Evolutionary conservation across 148 eudicot species (phyloP).

Genomic region (Dysphania ambrosioides): DNA sequence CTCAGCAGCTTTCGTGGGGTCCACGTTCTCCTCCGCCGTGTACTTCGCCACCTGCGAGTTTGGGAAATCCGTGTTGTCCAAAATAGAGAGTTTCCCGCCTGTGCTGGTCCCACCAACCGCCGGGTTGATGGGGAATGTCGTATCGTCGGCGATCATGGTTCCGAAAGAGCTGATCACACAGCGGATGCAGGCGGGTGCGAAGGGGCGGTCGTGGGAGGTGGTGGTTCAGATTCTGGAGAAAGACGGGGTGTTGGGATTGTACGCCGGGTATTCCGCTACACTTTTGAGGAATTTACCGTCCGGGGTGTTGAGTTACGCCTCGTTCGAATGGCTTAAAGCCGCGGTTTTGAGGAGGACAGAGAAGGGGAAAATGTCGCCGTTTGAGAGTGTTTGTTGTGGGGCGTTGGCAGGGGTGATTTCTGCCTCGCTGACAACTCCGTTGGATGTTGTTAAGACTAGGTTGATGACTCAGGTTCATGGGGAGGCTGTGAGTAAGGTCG

Average conservation of each 20-base stretch:
- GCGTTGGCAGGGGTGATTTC: conserved; percentile 94
- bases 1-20: conserved; percentile 85
- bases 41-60: conserved; percentile 95
- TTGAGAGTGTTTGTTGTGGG: conserved; percentile 82
- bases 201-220: conserved; percentile 90
- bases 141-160: conserved; percentile 92
- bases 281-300: conserved; percentile 87
- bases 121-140: conserved; percentile 87
- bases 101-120: conserved; percentile 78
- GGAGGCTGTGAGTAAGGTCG: conserved; percentile 47
- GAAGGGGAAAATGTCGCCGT: conserved; percentile 50
- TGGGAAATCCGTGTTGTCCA: conserved; percentile 70
- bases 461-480: conserved; percentile 74
- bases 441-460: conserved; percentile 93
- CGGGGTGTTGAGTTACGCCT: conserved; percentile 90
- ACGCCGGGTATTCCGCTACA: conserved; percentile 89
- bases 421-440: conserved; percentile 74
- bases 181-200: conserved; percentile 86
- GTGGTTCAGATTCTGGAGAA: conserved; percentile 56
- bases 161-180: conserved; percentile 84
- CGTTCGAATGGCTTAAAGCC: conserved; percentile 87
- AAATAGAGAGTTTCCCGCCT: conserved; percentile 46
- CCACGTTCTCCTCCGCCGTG: conserved; percentile 71
- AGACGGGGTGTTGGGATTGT: conserved; percentile 79
- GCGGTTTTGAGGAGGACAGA: conserved; percentile 47